phyloP scores from a whole-genome alignment of 805 yeast genomes.

The Wickerhamomyces queroliae region DNA sequence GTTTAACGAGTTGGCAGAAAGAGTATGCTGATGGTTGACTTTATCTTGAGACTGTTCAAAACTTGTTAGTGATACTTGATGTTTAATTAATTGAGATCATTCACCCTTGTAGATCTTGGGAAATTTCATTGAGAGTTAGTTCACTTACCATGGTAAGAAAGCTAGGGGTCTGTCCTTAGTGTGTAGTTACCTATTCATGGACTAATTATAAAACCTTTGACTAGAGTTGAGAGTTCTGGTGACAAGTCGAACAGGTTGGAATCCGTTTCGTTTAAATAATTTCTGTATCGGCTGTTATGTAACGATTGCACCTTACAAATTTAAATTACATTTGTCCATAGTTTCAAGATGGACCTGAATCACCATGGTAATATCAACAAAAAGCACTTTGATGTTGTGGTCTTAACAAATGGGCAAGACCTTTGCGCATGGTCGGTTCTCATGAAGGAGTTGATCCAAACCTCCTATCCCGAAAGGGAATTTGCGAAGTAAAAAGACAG shows the following conservation, averaged over 20 bases:
- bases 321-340: constrained; percentile 2
- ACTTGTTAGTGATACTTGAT: neutral
- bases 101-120: too few species aligned
- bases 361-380: constrained; percentile 17
- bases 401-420: constrained; percentile 11
- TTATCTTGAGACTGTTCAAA: constrained; percentile 14
- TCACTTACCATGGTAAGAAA: too few species aligned
- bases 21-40: constrained; percentile 18
- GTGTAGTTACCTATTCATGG: too few species aligned
- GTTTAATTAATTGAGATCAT: too few species aligned
- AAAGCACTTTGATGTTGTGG: constrained; percentile 9
- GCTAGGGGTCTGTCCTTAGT: too few species aligned
- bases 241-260: too few species aligned
- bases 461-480: too few species aligned
- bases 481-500: too few species aligned
- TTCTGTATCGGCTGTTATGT: constrained; percentile 1
- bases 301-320: constrained; percentile 5
- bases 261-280: neutral
- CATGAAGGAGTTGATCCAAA: too few species aligned
- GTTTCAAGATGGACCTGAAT: constrained; percentile 6
- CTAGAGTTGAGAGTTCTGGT: too few species aligned
- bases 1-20: constrained; percentile 30
- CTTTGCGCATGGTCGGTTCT: neutral
- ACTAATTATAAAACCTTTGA: too few species aligned
- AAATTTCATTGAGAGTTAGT: too few species aligned